These are phyloP conservation scores for Nakazawaea ishiwadae DNA, from an alignment of 805 yeast species.

Conservation along the genomic window DNA sequence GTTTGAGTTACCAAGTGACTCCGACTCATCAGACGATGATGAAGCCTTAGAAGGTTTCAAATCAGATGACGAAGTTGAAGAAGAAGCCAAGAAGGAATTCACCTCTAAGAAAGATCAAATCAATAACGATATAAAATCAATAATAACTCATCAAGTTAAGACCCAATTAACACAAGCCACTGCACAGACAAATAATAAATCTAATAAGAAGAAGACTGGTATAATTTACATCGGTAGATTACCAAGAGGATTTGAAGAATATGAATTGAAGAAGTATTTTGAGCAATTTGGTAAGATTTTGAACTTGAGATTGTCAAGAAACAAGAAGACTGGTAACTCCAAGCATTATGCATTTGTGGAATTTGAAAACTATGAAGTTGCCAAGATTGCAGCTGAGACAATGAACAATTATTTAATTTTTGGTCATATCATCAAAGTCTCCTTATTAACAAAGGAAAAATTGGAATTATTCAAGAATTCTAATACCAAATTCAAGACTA, in stretches of 20 bases:
- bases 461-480: slow-evolving; percentile 57
- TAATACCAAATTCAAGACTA: slow-evolving; percentile 46
- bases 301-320: slow-evolving; percentile 78
- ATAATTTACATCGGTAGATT: slow-evolving; percentile 87
- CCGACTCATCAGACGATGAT: slow-evolving; percentile 6
- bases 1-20: slow-evolving; percentile 13
- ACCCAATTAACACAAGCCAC: slow-evolving; percentile 17
- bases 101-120: slow-evolving; percentile 2
- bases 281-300: slow-evolving; percentile 85
- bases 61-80: neutral
- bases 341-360: slow-evolving; percentile 92
- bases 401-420: slow-evolving; percentile 91
- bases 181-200: slow-evolving; percentile 19
- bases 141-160: slow-evolving; percentile 15
- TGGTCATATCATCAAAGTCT: slow-evolving; percentile 75
- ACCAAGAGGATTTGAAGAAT: slow-evolving; percentile 90
- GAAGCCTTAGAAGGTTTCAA: slow-evolving; percentile 3
- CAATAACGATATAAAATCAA: slow-evolving; percentile 20
- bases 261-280: slow-evolving; percentile 73
- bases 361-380: slow-evolving; percentile 69
- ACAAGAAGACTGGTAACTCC: slow-evolving; percentile 83
- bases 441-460: slow-evolving; percentile 49
- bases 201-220: slow-evolving; percentile 38
- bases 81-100: slow-evolving; percentile 8
- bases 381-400: slow-evolving; percentile 86